These are phyloP conservation scores for Fusarium sp. DNA, from an alignment of 2,329 filamentous ascomycete genomes.

Conservation along the genomic window DNA sequence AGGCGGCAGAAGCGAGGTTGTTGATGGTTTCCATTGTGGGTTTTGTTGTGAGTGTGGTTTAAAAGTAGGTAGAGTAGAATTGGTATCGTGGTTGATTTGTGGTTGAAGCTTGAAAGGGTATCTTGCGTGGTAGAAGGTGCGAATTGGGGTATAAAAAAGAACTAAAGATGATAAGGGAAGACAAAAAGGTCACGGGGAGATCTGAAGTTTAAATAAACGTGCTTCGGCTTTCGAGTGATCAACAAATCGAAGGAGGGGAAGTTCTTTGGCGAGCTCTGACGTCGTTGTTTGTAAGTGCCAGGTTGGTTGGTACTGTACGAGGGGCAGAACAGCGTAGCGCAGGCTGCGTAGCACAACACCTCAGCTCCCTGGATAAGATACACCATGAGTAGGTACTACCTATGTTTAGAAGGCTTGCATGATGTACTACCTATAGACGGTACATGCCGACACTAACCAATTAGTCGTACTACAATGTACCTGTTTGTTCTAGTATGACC, in stretches of 20 bases:
- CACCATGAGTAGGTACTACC: conserved; percentile 22
- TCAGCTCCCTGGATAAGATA: conserved; percentile 1
- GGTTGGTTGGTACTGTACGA: conserved; percentile 7
- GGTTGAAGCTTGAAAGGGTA: conserved; percentile 20
- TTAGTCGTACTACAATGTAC: background rate
- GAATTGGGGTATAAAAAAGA: conserved; percentile 24
- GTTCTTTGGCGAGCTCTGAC: conserved; percentile 31
- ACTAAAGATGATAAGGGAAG: conserved; percentile 4
- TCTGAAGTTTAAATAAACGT: conserved; percentile 40
- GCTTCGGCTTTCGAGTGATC: background rate
- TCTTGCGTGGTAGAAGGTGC: conserved; percentile 11
- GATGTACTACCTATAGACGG: background rate
- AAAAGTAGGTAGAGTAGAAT: background rate
- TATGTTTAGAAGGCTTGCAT: conserved; percentile 11
- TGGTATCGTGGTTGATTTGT: conserved; percentile 1
- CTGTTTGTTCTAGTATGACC: conserved; percentile 16
- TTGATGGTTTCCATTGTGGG: conserved; percentile 75
- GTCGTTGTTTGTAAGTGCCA: conserved; percentile 29
- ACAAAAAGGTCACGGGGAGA: conserved; percentile 12
- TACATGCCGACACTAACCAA: conserved; percentile 4
- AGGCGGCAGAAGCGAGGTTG: conserved; percentile 63
- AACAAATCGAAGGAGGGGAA: conserved; percentile 13
- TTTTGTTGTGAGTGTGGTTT: conserved; percentile 5
- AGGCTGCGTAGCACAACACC: background rate
- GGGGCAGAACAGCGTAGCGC: background rate